Evolutionary conservation across 179 eudicot genomes (phyloP).

Genomic region (Amaranthus tricolor): DNA sequence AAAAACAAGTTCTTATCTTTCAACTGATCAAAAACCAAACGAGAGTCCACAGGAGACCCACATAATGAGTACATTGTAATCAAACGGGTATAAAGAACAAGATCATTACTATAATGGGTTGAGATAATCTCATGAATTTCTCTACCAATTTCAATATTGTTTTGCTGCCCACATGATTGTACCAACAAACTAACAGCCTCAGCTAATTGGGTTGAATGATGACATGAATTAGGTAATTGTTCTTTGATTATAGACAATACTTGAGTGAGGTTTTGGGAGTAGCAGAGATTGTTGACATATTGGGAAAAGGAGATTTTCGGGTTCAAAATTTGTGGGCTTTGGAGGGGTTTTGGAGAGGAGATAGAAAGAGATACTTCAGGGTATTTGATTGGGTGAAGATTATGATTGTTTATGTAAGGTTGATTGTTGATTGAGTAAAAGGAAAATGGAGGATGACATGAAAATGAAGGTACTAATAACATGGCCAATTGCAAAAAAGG

Average conservation of each 20-base stretch:
- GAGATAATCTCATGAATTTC: constrained; percentile 35
- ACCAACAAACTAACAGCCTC: constrained; percentile 34
- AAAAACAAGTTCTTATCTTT: constrained; percentile 39
- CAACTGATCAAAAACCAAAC: constrained; percentile 36
- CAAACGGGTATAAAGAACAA: constrained; percentile 40
- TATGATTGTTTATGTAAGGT: constrained; percentile 7
- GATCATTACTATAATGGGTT: constrained; percentile 33
- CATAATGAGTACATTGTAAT: constrained; percentile 56
- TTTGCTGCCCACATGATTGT: constrained; percentile 47
- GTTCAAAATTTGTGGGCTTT: constrained; percentile 3
- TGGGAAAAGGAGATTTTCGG: constrained; percentile 7
- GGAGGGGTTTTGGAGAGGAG: constrained; percentile 8
- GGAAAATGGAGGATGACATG: not conserved
- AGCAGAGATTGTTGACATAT: constrained; percentile 17
- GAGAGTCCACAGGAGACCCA: constrained; percentile 43
- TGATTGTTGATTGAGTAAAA: constrained; percentile 6
- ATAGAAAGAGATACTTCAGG: constrained; percentile 10
- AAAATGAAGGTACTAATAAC: constrained; percentile 6
- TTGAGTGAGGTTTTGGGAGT: constrained; percentile 30
- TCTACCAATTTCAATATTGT: constrained; percentile 38
- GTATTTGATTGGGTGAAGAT: constrained; percentile 4
- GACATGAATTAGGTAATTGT: not conserved
- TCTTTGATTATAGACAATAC: constrained; percentile 31
- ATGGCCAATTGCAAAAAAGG: constrained; percentile 16
- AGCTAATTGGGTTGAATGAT: constrained; percentile 4